phyloP scores from a whole-genome alignment of 2,329 filamentous ascomycete genomes.

The Curvularia sp. region DNA sequence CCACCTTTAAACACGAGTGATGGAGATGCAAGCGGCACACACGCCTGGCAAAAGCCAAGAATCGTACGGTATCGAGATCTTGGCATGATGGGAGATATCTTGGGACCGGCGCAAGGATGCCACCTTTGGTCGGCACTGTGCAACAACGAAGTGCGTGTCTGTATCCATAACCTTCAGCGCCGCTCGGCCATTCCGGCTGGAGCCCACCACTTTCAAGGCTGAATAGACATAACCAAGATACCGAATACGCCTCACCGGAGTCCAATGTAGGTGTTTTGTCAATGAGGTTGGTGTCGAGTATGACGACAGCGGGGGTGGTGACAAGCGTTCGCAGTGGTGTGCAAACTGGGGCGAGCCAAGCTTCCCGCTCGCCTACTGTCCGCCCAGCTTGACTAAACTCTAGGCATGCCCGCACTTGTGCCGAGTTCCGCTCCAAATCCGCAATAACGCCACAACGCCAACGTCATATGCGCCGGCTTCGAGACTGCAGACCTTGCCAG shows the following conservation, averaged over 20 bases:
- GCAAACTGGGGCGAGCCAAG: constrained; percentile 7
- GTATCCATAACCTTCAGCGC: constrained; percentile 3
- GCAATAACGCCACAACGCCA: constrained; percentile 14
- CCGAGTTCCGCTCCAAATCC: constrained; percentile 22
- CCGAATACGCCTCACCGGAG: not conserved
- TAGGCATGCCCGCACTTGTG: constrained; percentile 22
- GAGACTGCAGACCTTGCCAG: constrained; percentile 20
- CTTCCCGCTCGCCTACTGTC: constrained; percentile 22
- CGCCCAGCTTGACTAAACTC: constrained; percentile 30
- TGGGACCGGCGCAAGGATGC: constrained; percentile 37
- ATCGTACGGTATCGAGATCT: constrained; percentile 34
- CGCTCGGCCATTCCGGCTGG: constrained; percentile 14
- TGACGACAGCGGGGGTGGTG: constrained; percentile 12
- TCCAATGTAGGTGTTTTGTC: not conserved
- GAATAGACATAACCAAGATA: not conserved
- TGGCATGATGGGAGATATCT: constrained; percentile 39
- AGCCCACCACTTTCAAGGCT: constrained; percentile 1
- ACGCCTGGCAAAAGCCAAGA: constrained; percentile 42
- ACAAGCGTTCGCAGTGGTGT: constrained; percentile 14
- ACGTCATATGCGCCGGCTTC: constrained; percentile 28
- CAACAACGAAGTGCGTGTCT: constrained; percentile 25
- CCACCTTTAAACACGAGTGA: constrained; percentile 39
- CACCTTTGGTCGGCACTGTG: constrained; percentile 32
- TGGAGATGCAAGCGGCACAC: constrained; percentile 29
- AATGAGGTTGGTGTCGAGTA: constrained; percentile 1